Evolutionary conservation across 345 rosid genomes (phyloP), one percentile per base, ranked within the genome.

Genomic region (Populus simonii): DNA sequence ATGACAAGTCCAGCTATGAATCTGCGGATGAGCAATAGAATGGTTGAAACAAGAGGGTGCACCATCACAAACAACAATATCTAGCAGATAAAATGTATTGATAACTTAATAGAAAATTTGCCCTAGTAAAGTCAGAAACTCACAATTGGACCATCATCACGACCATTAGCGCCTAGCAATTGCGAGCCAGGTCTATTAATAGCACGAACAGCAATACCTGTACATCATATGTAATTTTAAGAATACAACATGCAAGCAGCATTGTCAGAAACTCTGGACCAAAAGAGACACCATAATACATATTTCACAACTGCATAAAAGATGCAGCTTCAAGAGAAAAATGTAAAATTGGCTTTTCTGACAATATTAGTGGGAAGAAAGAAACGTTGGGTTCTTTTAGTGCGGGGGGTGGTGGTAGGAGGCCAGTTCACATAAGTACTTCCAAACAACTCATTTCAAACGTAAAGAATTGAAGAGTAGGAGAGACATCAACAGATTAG

Each of bases 91-190:
- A 59, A 61, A 6, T 73, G 43, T 55, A 66, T 31, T 33, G 1
- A 51, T 65, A 7, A 66, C 47, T 35, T 3, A 3, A 53, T 22
- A 18, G 7, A 59, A 53, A 70, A 15, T 29, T 12, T 4, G 12
- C 5, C 61, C 22, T 49, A 7, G n/a, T 22, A 70, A 63, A 82
- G 63, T 78, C 76, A 57, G 71, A 79, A 70, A 76, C 98, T 87
- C 85, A 94, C 98, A 78, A 93, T 89, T 76, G 96, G 93, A 80
- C 96, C 99, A 89, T 96, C 98, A 82, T 96, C 99, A 71, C 99
- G 99, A 73, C 99, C 99, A 88, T 89, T 93, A 39, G 90, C 90
- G 70, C 99, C 99, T 10, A 96, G 85, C 69, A 91, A 86, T 72
- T 96, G 99, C 25, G 94, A 88, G 68, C 91, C 95, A 68, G 99